A percentile compares a stretch with the other conserved stretches of the same genome.
Evolutionary conservation across 495 filamentous ascomycete species (phyloP).

Genomic region (Daldinia loculata): DNA sequence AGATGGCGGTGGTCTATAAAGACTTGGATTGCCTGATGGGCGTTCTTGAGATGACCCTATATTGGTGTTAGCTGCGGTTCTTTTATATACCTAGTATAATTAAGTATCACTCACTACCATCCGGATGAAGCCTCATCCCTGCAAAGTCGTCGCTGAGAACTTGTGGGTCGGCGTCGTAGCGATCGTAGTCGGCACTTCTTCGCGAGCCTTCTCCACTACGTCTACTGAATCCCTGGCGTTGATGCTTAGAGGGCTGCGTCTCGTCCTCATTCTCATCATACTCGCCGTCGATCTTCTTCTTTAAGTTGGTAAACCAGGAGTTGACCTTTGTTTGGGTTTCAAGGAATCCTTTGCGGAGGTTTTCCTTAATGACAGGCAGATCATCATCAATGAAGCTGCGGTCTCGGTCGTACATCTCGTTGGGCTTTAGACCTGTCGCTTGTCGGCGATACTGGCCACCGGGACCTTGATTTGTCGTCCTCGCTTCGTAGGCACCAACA

Average conservation of each 20-base stretch:
- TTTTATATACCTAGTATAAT: not conserved
- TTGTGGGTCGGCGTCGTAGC: slow-evolving; percentile 95
- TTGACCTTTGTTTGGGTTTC: slow-evolving; percentile 95
- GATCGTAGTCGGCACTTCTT: slow-evolving; percentile 81
- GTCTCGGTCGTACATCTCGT: slow-evolving; percentile 63
- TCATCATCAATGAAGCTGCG: slow-evolving; percentile 97
- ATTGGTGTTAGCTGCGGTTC: slow-evolving; percentile 25
- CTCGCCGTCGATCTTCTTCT: slow-evolving; percentile 90
- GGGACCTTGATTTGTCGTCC: slow-evolving; percentile 56
- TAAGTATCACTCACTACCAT: slow-evolving; percentile 68
- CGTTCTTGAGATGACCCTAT: slow-evolving; percentile 38
- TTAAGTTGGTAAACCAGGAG: slow-evolving; percentile 86
- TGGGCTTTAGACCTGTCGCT: slow-evolving; percentile 58
- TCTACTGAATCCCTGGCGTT: slow-evolving; percentile 45
- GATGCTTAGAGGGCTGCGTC: slow-evolving; percentile 49
- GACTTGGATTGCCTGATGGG: slow-evolving; percentile 66
- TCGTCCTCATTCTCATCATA: slow-evolving; percentile 68
- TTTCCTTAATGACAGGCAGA: slow-evolving; percentile 90
- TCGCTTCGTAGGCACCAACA: slow-evolving; percentile 60
- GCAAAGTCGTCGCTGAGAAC: slow-evolving; percentile 92
- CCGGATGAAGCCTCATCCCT: slow-evolving; percentile 80
- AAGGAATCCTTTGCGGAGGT: slow-evolving; percentile 91
- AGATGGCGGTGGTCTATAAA: slow-evolving; percentile 77
- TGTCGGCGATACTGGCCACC: slow-evolving; percentile 49
- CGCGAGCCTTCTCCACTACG: slow-evolving; percentile 59